Percentiles rank a stretch among this genome's conserved stretches.
Conservation (phyloP, 768 basidiomycete species). For the Hypholoma fasciculare region DNA sequence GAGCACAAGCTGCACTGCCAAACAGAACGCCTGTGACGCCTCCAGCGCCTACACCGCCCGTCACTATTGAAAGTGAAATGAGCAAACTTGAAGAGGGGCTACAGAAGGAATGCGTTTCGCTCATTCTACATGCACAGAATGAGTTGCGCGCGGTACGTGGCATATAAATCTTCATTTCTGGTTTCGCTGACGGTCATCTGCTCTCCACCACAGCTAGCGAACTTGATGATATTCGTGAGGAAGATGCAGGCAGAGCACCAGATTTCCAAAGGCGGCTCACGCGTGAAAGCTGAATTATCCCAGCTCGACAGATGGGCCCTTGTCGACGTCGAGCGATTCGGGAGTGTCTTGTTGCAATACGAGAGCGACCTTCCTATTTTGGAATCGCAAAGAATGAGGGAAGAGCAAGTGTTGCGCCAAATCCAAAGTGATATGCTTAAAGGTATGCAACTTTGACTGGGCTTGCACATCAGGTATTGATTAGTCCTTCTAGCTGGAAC, state of each 20-base stretch:
- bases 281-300: slow-evolving; percentile 44
- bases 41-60: neutral
- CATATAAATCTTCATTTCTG: no score
- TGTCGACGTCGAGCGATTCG: slow-evolving; percentile 53
- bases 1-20: neutral
- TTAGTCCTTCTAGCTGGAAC: slow-evolving; percentile 60
- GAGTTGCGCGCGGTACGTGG: slow-evolving; percentile 58
- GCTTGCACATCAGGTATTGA: neutral
- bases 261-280: slow-evolving; percentile 36
- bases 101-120: slow-evolving; percentile 59
- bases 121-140: slow-evolving; percentile 31
- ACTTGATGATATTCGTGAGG: no score
- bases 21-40: neutral
- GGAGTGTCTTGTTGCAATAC: slow-evolving; percentile 44
- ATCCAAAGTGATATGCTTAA: slow-evolving; percentile 68
- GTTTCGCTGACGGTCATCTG: neutral
- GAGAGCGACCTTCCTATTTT: slow-evolving; percentile 53
- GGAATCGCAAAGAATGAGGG: slow-evolving; percentile 39
- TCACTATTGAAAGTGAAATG: slow-evolving; percentile 13
- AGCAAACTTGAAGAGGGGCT: slow-evolving; percentile 56
- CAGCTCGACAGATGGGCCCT: slow-evolving; percentile 53
- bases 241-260: neutral
- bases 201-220: neutral
- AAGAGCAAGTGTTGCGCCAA: slow-evolving; percentile 48
- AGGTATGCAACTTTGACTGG: slow-evolving; percentile 38